Conservation (phyloP, 2,329 filamentous ascomycete species). For the Trichoderma sp. region DNA sequence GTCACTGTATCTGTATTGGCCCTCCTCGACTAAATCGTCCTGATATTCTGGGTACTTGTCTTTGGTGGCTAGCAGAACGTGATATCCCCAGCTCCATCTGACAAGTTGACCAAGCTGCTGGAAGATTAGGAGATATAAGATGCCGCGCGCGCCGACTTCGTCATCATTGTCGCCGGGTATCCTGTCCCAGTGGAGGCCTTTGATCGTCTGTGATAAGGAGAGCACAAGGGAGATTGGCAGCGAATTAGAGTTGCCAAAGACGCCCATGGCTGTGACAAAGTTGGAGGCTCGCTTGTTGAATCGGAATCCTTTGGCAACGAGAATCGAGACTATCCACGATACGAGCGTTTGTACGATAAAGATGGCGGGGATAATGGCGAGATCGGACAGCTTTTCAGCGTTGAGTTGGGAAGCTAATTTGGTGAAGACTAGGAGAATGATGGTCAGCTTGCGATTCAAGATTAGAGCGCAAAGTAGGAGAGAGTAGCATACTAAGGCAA, state of each 20-base stretch:
- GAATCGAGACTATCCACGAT: constrained; percentile 73
- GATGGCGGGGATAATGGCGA: constrained; percentile 93
- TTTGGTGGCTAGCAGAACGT: constrained; percentile 85
- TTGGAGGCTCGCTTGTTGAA: constrained; percentile 85
- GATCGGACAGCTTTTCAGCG: constrained; percentile 81
- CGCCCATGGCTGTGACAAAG: constrained; percentile 94
- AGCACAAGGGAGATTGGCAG: constrained; percentile 94
- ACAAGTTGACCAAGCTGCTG: constrained; percentile 95
- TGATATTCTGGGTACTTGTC: constrained; percentile 67
- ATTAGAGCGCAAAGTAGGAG: background rate
- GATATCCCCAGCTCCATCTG: constrained; percentile 97
- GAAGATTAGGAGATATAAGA: constrained; percentile 93
- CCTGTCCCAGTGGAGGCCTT: constrained; percentile 89
- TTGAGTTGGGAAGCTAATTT: constrained; percentile 94
- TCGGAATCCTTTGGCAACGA: constrained; percentile 70
- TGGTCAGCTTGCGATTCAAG: background rate
- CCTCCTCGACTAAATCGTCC: constrained; percentile 52
- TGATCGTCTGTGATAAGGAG: constrained; percentile 86
- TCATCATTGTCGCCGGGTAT: constrained; percentile 92
- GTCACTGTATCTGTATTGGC: constrained; percentile 54
- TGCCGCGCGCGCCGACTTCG: constrained; percentile 88
- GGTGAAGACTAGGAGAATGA: constrained; percentile 69
- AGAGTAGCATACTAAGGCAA: constrained; percentile 72
- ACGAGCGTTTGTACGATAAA: constrained; percentile 84
- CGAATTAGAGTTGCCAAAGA: constrained; percentile 98